Evolutionary conservation across 2,329 filamentous ascomycete genomes (phyloP), one percentile per base, ranked within the genome.

Genomic region (Trichoderma atroviride): DNA sequence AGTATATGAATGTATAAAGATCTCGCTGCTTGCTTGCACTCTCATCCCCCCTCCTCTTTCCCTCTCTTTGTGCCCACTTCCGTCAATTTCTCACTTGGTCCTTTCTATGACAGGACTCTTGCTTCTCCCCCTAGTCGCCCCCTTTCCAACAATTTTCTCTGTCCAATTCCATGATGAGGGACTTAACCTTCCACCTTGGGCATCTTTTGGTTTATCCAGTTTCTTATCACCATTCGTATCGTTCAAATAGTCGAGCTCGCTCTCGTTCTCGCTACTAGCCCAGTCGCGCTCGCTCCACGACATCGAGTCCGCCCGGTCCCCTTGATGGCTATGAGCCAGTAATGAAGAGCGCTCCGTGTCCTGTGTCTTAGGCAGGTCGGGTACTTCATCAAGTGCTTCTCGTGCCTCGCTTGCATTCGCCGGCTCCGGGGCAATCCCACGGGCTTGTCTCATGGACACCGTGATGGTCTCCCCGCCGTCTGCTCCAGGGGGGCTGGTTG

Each of bases 281-380:
- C 88, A 90, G 76, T 91, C 88, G 13, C 85, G 82, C 60, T 92
- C 89, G 76, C 87, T 91, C 90, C 90, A 92, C 4, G 83, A 84
- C 66, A 86, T 82, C 3, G 87, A 89, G 73, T 91, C 89, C 4
- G 55, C 52, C n/a, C 63, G 58, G 14, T 67, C 63, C 16, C 43
- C 33, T 4, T 64, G 24, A 53, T 73, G 69, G 6, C 16, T 52
- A 7, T 67, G 63, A 35, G 11, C n/a, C 14, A 74, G 64, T 9
- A 75, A 43, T 19, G 67, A 69, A 1, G 73, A 72, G 24, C 68
- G 47, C 4, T 77, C 76, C 50, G 74, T 73, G 31, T 75, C 74
- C 35, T 68, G 70, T 11, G 74, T 71, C 60, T 70, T 72, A 6
- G 82, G 84, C 37, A 87, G 76, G 29, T 57, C 53, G 47, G 82